These are phyloP conservation scores for Eucalyptus cloeziana DNA, from an alignment of 345 rosid species.

Conservation along the genomic window DNA sequence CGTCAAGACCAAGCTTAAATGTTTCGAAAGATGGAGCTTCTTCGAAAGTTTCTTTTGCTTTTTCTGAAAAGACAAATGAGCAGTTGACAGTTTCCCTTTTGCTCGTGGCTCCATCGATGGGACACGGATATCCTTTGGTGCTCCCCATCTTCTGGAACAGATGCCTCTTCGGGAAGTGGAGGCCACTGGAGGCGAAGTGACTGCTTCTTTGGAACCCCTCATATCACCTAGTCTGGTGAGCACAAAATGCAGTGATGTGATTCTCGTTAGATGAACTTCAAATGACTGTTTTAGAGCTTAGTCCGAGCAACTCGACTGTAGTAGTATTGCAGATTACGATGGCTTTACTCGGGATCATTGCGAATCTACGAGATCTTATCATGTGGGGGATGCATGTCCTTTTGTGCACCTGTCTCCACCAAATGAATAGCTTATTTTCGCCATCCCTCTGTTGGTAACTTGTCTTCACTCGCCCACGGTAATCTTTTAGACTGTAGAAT, in stretches of 20 bases:
- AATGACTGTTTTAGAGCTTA: background rate
- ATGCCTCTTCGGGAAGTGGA: constrained; percentile 91
- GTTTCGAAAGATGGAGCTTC: constrained; percentile 48
- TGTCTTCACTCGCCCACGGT: background rate
- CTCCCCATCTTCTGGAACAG: constrained; percentile 69
- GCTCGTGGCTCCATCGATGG: constrained; percentile 71
- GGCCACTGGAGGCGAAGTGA: constrained; percentile 74
- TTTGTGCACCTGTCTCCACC: background rate
- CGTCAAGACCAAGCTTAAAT: constrained; percentile 33
- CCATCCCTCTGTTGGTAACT: background rate
- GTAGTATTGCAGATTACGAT: background rate
- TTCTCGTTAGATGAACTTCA: background rate
- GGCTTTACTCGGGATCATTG: background rate
- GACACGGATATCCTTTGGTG: constrained; percentile 56
- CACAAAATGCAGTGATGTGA: background rate
- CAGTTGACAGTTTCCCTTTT: constrained; percentile 16
- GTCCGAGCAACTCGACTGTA: background rate
- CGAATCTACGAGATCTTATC: background rate
- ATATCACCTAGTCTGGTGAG: background rate
- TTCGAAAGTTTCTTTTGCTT: background rate
- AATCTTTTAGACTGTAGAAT: background rate
- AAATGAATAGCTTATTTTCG: background rate
- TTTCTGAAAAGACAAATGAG: background rate
- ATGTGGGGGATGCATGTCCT: background rate
- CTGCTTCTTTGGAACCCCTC: constrained; percentile 85